Evolutionary conservation across 352 stramenopile species (phyloP), one percentile per base, ranked within the genome.

Genomic region (Phytophthora parvispora): DNA sequence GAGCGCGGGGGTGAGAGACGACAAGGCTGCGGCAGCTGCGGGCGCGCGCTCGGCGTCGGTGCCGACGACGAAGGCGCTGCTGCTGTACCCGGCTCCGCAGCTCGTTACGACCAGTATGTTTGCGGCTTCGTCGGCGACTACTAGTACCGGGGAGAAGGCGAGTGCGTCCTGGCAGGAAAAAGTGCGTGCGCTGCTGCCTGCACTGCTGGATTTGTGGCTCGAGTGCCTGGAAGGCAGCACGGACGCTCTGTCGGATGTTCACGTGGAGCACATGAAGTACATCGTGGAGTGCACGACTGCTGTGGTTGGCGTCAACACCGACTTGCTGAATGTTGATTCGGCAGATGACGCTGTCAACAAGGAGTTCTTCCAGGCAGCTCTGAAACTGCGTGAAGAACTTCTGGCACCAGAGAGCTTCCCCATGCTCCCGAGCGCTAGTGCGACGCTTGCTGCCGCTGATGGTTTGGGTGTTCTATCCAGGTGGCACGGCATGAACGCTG

Each of bases 401-500:
- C 27, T 94, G 31, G 72, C 72, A 8, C 76, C 73, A 1, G 63
- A 76, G 47, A 75, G 63, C 24, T 94, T 93, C 52, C 86, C 86
- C 0, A 83, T 94, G 70, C 74, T 92, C 60, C 86, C 77, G 12
- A 82, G 74, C 53, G 60, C 69, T 13, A 78, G 62, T 55, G 71
- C 77, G 29, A 77, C 83, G 24, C 72, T 91, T 28, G 75, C 80
- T 24, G 69, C 72, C 22, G 68, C 77, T 20, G 83, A 91, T 34
- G 72, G 72, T 10, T 73, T 75, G 45, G 64, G 64, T 6, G 59
- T 63, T 13, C 65, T 90, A 16, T 90, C 81, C 3, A 84, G 77
- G 8, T 94, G 86, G 88, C 87, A 92, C 57, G 77, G 78, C 1
- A 86, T 95, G 63, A 95, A 95, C 68, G 75, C 88, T 4, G 68